Evolutionary conservation across 805 yeast species (phyloP), one percentile per base, ranked within the genome.

Genomic region (Naumovozyma castellii): DNA sequence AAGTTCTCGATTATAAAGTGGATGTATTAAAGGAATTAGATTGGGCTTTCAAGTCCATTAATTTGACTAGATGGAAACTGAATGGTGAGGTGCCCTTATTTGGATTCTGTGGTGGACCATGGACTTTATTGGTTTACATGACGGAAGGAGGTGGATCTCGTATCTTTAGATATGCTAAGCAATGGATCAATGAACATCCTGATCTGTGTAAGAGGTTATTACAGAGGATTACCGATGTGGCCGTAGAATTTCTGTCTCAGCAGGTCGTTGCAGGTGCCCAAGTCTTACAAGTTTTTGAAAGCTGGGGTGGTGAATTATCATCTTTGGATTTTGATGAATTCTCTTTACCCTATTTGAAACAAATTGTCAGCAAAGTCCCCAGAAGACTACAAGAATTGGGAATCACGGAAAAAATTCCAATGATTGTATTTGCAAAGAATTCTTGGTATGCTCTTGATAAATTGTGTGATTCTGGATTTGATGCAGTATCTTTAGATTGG

Each of bases 261-360:
- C 98, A 92, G 65, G 95, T 92, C 34, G 77, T 79, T 49, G 98
- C 98, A 1, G 98, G 98, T 51, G 97, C 97, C 28, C 98, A 92
- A 67, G 87, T 92, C 80, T 71, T 92, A 44, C 98, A 92, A 65
- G 87, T 92, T 28, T 92, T 92, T 57, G 98, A 92, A 59, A 83
- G 95, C 29, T 88, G 96, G 95, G 98, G 95, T 42, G 95, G 97
- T 38, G 97, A 92, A 65, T 71, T 92, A 42, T 92, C 95, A 1
- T 94, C 96, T 10, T 67, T 67, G 38, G 98, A 92, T 55, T 92
- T 90, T 64, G 72, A 72, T 46, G 88, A 84, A 60, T 92, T 87
- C 62, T 80, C 94, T 3, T 73, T 90, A 54, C 97, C 97, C 3
- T 92, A 85, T 59, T 68, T 92, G 53, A 73, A 71, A 47, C 84